Evolutionary conservation across 331 rosid genomes (phyloP).

Genomic region (Rosa hybrid): DNA sequence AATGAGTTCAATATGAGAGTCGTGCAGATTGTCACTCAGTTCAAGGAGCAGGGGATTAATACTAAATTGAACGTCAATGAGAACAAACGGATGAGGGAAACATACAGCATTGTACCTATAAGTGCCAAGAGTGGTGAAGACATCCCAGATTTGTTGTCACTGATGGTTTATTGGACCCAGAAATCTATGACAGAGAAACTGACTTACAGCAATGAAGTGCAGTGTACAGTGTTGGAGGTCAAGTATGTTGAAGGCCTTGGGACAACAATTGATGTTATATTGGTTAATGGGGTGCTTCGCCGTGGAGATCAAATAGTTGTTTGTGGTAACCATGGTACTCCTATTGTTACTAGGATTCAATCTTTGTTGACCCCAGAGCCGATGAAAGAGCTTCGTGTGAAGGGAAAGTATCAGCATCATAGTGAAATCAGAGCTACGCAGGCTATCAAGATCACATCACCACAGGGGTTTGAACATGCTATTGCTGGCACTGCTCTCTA

Average conservation of each 20-base stretch:
- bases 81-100: constrained; percentile 85
- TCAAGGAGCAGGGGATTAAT: constrained; percentile 86
- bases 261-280: constrained; percentile 85
- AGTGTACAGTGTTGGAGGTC: constrained; percentile 93
- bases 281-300: constrained; percentile 84
- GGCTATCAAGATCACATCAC: constrained; percentile 93
- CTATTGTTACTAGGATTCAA: constrained; percentile 52
- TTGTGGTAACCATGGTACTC: constrained; percentile 64
- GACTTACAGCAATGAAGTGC: constrained; percentile 70
- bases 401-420: constrained; percentile 90
- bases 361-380: constrained; percentile 92
- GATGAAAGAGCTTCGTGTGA: constrained; percentile 94
- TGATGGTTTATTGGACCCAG: constrained; percentile 79
- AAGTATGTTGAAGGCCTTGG: constrained; percentile 89
- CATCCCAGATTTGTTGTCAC: constrained; percentile 67
- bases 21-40: constrained; percentile 61
- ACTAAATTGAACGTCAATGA: constrained; percentile 65
- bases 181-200: constrained; percentile 83
- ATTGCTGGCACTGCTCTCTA: constrained; percentile 85
- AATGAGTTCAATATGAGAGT: constrained; percentile 78
- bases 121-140: constrained; percentile 96
- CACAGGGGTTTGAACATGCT: constrained; percentile 94
- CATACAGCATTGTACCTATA: constrained; percentile 86
- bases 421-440: constrained; percentile 94
- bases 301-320: constrained; percentile 95